phyloP scores from a whole-genome alignment of 495 filamentous ascomycete species.

The Aspergillus kassunensis region DNA sequence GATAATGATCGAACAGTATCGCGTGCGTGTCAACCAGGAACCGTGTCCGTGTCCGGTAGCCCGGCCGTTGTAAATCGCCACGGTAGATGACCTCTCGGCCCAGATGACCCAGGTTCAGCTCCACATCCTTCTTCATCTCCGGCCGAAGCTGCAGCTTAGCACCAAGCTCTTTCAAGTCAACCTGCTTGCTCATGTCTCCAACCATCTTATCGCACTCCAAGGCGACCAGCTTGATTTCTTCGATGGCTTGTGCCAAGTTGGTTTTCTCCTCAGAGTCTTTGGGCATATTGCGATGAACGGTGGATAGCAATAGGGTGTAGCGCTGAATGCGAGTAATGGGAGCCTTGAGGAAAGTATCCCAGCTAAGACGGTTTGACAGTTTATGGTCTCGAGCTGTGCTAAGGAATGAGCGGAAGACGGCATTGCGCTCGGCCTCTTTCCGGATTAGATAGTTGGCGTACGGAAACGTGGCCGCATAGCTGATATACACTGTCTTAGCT shows the following conservation, averaged over 20 bases:
- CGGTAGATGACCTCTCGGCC: conserved; percentile 84
- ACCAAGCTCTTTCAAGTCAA: conserved; percentile 82
- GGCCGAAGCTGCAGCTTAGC: conserved; percentile 77
- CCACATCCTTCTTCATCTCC: conserved; percentile 77
- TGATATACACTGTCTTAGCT: conserved; percentile 81
- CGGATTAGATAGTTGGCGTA: conserved; percentile 77
- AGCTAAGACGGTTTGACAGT: conserved; percentile 79
- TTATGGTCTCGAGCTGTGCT: conserved; percentile 74
- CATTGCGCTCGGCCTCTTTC: conserved; percentile 78
- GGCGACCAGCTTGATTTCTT: conserved; percentile 92
- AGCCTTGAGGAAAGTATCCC: conserved; percentile 90
- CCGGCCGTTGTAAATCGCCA: conserved; percentile 84
- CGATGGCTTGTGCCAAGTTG: conserved; percentile 79
- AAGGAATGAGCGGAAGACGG: conserved; percentile 82
- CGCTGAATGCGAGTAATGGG: conserved; percentile 92
- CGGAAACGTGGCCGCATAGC: conserved; percentile 86
- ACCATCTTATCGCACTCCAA: conserved; percentile 91
- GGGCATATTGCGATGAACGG: conserved; percentile 78
- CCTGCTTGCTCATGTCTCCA: conserved; percentile 89
- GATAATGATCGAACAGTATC: conserved; percentile 92
- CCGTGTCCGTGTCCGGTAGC: conserved; percentile 69
- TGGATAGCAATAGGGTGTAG: conserved; percentile 78
- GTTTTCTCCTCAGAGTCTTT: conserved; percentile 85
- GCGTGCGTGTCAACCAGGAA: conserved; percentile 94
- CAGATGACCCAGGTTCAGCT: conserved; percentile 85